Evolutionary conservation across 2,329 filamentous ascomycete genomes (phyloP).

Genomic region (Calonectria honghensis): DNA sequence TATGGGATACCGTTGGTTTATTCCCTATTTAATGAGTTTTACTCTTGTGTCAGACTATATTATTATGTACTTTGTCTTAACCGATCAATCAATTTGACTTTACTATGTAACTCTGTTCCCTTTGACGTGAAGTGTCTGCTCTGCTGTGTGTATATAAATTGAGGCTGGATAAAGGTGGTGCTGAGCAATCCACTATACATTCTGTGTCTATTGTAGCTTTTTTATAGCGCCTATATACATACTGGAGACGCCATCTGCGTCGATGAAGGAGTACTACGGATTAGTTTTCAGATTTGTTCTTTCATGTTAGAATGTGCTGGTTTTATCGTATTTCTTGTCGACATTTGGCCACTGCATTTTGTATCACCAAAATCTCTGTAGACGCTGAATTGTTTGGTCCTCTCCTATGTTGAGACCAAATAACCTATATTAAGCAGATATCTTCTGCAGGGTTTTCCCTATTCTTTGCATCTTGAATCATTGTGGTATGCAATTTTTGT

Average conservation of each 20-base stretch:
- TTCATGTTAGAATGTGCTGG: not conserved
- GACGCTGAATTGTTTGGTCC: not conserved
- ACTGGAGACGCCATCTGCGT: not conserved
- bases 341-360: not conserved
- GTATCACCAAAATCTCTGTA: not conserved
- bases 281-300: not conserved
- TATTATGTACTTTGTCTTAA: conserved; percentile 23
- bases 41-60: conserved; percentile 17
- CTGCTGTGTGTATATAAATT: too few relatives aligned
- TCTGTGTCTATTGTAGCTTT: not conserved
- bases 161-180: too few relatives aligned
- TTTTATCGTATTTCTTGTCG: not conserved
- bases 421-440: not conserved
- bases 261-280: too few relatives aligned
- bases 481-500: not conserved
- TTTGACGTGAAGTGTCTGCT: too few relatives aligned
- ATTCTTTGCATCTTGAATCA: not conserved
- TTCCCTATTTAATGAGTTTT: conserved; percentile 17
- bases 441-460: not conserved
- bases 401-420: not conserved
- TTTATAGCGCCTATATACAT: not conserved
- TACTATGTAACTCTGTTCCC: too few relatives aligned
- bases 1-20: conserved; percentile 37
- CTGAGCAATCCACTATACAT: too few relatives aligned
- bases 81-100: not conserved